Conservation (phyloP, 1,284 basidiomycete genomes). For the Pterulicium gracile region DNA sequence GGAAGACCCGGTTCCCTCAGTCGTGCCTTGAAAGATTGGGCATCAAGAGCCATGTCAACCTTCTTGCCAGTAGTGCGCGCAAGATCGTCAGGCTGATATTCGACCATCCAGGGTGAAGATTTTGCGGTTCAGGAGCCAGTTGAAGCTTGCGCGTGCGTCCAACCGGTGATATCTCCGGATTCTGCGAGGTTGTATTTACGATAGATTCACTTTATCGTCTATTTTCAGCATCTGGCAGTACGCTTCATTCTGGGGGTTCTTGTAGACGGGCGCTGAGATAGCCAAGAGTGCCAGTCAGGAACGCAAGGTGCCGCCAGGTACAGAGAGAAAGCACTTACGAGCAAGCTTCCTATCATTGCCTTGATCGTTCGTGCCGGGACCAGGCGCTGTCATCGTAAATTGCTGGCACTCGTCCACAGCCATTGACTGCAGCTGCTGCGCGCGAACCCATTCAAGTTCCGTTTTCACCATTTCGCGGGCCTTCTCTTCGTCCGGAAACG, state of each 20-base stretch:
- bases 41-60: too few relatives aligned
- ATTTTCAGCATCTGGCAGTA: slow-evolving; percentile 76
- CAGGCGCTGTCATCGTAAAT: slow-evolving; percentile 70
- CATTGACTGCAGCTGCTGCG: slow-evolving; percentile 32
- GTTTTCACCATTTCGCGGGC: slow-evolving; percentile 48
- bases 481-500: slow-evolving; percentile 50
- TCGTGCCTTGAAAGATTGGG: too few relatives aligned
- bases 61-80: too few relatives aligned
- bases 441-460: slow-evolving; percentile 58
- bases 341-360: slow-evolving; percentile 24
- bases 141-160: too few relatives aligned
- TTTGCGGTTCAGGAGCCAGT: too few relatives aligned
- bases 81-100: too few relatives aligned
- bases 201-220: slow-evolving; percentile 67
- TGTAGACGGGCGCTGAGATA: slow-evolving; percentile 60
- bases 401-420: slow-evolving; percentile 51
- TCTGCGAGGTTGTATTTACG: too few relatives aligned
- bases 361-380: slow-evolving; percentile 31
- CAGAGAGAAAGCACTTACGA: slow-evolving; percentile 29
- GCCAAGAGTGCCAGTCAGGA: slow-evolving; percentile 9
- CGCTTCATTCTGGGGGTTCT: slow-evolving; percentile 86
- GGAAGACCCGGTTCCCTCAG: too few relatives aligned
- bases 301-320: too few relatives aligned
- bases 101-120: too few relatives aligned
- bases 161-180: too few relatives aligned